Evolutionary conservation across 75 land plant genomes (phyloP).

Genomic region (Larix kaempferi): DNA sequence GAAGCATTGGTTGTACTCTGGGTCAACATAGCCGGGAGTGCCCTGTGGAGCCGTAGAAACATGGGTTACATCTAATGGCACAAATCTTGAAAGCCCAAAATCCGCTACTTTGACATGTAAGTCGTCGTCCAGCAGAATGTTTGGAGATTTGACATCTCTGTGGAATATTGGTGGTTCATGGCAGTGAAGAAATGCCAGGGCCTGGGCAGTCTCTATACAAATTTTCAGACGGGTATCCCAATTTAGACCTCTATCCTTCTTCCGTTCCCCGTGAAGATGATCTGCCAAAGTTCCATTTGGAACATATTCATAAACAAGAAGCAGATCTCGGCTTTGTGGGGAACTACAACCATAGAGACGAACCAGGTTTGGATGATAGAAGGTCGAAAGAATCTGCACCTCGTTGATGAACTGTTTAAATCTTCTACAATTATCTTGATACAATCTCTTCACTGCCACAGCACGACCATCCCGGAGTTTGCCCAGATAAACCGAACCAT

Average conservation of each 20-base stretch:
- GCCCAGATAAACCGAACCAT: conserved; percentile 26
- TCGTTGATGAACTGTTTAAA: conserved; percentile 18
- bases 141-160: conserved; percentile 67
- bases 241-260: neutral
- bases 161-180: conserved; percentile 38
- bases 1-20: neutral
- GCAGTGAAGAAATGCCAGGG: conserved; percentile 56
- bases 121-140: conserved; percentile 40
- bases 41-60: conserved; percentile 5
- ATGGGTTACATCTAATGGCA: conserved; percentile 9
- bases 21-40: neutral
- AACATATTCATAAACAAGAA: conserved; percentile 40
- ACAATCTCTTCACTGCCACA: conserved; percentile 13
- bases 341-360: conserved; percentile 17
- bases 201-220: conserved; percentile 66
- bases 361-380: conserved; percentile 23
- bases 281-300: conserved; percentile 30
- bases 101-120: conserved; percentile 31
- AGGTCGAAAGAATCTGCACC: conserved; percentile 10
- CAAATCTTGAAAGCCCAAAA: conserved; percentile 36
- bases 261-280: conserved; percentile 18
- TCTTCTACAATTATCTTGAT: conserved; percentile 1
- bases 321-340: conserved; percentile 4
- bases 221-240: conserved; percentile 44
- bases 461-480: conserved; percentile 13